phyloP scores from a whole-genome alignment of 2,329 filamentous ascomycete genomes.

The Arthrinium puccinioides region DNA sequence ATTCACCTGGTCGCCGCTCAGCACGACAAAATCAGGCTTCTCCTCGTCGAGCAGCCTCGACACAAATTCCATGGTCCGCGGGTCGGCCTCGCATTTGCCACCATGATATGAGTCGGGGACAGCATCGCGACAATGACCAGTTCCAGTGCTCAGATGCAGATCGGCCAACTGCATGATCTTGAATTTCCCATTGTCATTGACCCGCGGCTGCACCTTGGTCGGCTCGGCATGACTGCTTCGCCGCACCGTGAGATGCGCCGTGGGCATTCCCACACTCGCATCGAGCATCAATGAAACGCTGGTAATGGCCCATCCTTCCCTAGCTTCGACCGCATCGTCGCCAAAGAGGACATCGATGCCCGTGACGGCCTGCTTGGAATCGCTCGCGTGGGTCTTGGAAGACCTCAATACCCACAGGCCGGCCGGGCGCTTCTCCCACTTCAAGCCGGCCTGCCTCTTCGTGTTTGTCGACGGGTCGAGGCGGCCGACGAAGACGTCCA shows the following conservation, averaged over 20 bases:
- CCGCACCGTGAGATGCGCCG: constrained; percentile 71
- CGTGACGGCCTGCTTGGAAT: constrained; percentile 68
- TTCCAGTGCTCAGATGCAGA: constrained; percentile 84
- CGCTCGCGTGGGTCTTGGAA: constrained; percentile 63
- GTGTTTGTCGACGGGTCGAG: constrained; percentile 58
- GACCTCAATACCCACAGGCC: constrained; percentile 80
- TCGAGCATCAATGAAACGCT: constrained; percentile 69
- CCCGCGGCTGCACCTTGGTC: constrained; percentile 66
- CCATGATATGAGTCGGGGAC: constrained; percentile 65
- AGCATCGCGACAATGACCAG: constrained; percentile 80
- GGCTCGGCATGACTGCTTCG: constrained; percentile 59
- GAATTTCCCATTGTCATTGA: constrained; percentile 85
- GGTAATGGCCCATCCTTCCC: constrained; percentile 75
- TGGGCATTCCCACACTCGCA: constrained; percentile 51
- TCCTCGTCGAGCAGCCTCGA: constrained; percentile 80
- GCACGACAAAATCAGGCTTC: constrained; percentile 80
- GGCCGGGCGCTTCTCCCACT: constrained; percentile 70
- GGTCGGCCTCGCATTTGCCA: constrained; percentile 82
- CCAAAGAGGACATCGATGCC: constrained; percentile 84
- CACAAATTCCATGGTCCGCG: constrained; percentile 85
- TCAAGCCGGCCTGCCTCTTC: constrained; percentile 46
- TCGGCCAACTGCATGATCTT: constrained; percentile 98
- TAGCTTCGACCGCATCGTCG: constrained; percentile 83
- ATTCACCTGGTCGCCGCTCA: constrained; percentile 93
- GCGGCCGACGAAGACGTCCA: constrained; percentile 70